Evolutionary conservation across 2,329 filamentous ascomycete genomes (phyloP).

Genomic region (Phoma sp.): DNA sequence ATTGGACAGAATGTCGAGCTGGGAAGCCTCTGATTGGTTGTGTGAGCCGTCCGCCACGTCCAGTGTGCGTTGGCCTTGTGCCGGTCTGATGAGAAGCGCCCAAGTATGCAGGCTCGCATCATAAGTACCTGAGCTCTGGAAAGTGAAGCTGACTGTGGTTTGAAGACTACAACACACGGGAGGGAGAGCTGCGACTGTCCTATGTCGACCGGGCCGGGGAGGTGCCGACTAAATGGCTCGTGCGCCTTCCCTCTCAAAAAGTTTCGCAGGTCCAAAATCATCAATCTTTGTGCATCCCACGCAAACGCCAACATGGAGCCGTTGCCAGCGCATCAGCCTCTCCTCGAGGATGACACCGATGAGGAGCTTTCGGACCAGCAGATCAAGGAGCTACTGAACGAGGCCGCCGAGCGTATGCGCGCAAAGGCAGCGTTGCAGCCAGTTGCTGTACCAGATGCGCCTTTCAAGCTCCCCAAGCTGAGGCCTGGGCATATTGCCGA

Average conservation of each 20-base stretch:
- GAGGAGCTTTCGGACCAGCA: constrained; percentile 67
- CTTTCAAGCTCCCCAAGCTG: constrained; percentile 60
- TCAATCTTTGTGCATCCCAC: constrained; percentile 29
- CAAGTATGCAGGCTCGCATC: constrained; percentile 31
- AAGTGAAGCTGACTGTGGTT: constrained; percentile 32
- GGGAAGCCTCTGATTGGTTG: constrained; percentile 28
- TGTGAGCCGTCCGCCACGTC: constrained; percentile 11
- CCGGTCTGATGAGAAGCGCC: constrained; percentile 19
- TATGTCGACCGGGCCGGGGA: constrained; percentile 7
- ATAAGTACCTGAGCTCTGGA: constrained; percentile 20
- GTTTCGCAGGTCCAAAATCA: constrained; percentile 33
- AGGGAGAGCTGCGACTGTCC: constrained; percentile 14
- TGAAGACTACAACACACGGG: constrained; percentile 3
- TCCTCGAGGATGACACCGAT: constrained; percentile 43
- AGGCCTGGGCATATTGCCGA: constrained; percentile 55
- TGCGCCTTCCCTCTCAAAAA: constrained; percentile 31
- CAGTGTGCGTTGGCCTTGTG: constrained; percentile 43
- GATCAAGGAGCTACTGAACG: constrained; percentile 66
- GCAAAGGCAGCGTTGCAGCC: constrained; percentile 45
- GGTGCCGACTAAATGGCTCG: constrained; percentile 28
- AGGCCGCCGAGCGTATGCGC: constrained; percentile 66
- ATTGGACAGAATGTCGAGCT: constrained; percentile 2
- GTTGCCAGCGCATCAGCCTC: constrained; percentile 45
- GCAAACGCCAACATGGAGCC: constrained; percentile 43
- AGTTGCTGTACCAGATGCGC: constrained; percentile 37